phyloP scores from a whole-genome alignment of 108 stramenopile species.

The Heterococcus sp. region DNA sequence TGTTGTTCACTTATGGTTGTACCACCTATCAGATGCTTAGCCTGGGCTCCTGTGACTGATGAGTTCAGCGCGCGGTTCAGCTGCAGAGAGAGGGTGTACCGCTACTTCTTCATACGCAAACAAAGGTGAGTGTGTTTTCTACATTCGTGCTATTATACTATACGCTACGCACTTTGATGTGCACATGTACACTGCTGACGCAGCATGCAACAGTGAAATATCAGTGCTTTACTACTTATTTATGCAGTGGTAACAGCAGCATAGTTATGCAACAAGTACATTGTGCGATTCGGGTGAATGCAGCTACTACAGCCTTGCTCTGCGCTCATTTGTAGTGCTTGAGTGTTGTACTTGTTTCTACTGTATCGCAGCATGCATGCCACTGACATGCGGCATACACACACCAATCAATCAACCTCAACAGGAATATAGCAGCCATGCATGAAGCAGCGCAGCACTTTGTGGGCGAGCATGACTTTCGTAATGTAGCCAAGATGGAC shows the following conservation, averaged over 20 bases:
- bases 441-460: slow-evolving; percentile 63
- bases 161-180: too few relatives aligned
- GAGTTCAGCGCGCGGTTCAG: slow-evolving; percentile 93
- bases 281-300: not conserved
- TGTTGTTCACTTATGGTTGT: too few relatives aligned
- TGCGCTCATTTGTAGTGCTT: not conserved
- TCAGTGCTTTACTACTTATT: too few relatives aligned
- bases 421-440: slow-evolving; percentile 74
- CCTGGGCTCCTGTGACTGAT: slow-evolving; percentile 80
- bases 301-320: not conserved
- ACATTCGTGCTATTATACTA: too few relatives aligned
- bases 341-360: not conserved
- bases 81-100: slow-evolving; percentile 74
- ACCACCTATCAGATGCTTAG: slow-evolving; percentile 81
- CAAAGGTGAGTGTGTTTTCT: slow-evolving; percentile 13
- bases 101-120: slow-evolving; percentile 76
- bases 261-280: too few relatives aligned
- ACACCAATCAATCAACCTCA: slow-evolving; percentile 76
- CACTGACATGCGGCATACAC: slow-evolving; percentile 56
- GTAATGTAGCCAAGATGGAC: slow-evolving; percentile 98
- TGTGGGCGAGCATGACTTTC: slow-evolving; percentile 91
- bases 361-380: not conserved
- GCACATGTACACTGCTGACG: too few relatives aligned
- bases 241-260: too few relatives aligned
- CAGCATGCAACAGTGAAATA: too few relatives aligned